Evolutionary conservation across 306 rosid genomes (phyloP).

Genomic region (barrel medic (Medicago truncatula)): MtrunA17r5.0-ANR NC_053043.1:4989001-4989500

Average conservation of each 20-base stretch:
- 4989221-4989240: constrained; percentile 44
- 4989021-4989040: constrained; percentile 55
- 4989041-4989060: constrained; percentile 58
- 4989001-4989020: constrained; percentile 46
- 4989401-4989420: constrained; percentile 46
- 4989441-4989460: constrained; percentile 46
- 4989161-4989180: constrained; percentile 55
- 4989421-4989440: constrained; percentile 36
- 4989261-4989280: constrained; percentile 50
- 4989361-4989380: background rate
- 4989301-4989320: constrained; percentile 47
- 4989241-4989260: constrained; percentile 66
- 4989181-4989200: constrained; percentile 37
- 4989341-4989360: constrained; percentile 37
- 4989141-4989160: constrained; percentile 58
- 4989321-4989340: constrained; percentile 15
- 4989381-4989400: background rate
- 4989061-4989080: constrained; percentile 67
- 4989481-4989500: constrained; percentile 60
- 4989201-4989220: constrained; percentile 16
- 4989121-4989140: constrained; percentile 79
- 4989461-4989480: constrained; percentile 59
- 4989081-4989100: constrained; percentile 65
- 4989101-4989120: constrained; percentile 72
- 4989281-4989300: constrained; percentile 51